These are phyloP conservation scores for Gaeumannomyces sp. DNA, from an alignment of 2,329 filamentous ascomycete genomes.

Conservation along the genomic window DNA sequence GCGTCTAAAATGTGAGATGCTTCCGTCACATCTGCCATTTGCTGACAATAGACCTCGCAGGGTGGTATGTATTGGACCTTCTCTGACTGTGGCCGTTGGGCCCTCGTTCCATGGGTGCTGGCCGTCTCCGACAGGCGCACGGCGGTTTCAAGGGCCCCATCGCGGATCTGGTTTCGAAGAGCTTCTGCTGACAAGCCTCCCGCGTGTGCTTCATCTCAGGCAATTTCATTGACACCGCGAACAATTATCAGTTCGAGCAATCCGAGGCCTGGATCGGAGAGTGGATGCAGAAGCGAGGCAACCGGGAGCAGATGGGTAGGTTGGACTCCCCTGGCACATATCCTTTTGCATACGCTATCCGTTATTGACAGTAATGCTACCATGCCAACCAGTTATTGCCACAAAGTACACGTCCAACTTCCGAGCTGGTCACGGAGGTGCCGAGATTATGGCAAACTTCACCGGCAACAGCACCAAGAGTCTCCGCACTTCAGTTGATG, in stretches of 20 bases:
- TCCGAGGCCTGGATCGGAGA: conserved; percentile 63
- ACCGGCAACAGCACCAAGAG: conserved; percentile 58
- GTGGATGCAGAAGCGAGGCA: conserved; percentile 61
- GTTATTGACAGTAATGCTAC: not conserved
- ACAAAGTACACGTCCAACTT: conserved; percentile 63
- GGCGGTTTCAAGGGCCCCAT: too few relatives aligned
- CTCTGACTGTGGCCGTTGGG: not conserved
- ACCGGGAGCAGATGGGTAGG: conserved; percentile 57
- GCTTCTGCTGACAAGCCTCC: not conserved
- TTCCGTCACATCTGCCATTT: not conserved
- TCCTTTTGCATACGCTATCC: conserved; percentile 9
- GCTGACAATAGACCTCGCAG: not conserved
- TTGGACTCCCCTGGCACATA: not conserved
- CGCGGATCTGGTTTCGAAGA: not conserved
- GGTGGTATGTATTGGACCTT: not conserved
- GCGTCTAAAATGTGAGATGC: too few relatives aligned
- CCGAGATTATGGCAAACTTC: conserved; percentile 43
- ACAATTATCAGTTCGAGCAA: conserved; percentile 60
- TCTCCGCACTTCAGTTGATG: conserved; percentile 47
- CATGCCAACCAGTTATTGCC: conserved; percentile 46
- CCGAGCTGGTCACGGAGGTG: conserved; percentile 28
- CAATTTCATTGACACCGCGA: conserved; percentile 69
- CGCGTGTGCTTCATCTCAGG: conserved; percentile 29
- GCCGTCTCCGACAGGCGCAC: too few relatives aligned
- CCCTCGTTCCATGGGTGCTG: too few relatives aligned